Conservation (phyloP, 306 rosid species). For the Urtica urens region DNA sequence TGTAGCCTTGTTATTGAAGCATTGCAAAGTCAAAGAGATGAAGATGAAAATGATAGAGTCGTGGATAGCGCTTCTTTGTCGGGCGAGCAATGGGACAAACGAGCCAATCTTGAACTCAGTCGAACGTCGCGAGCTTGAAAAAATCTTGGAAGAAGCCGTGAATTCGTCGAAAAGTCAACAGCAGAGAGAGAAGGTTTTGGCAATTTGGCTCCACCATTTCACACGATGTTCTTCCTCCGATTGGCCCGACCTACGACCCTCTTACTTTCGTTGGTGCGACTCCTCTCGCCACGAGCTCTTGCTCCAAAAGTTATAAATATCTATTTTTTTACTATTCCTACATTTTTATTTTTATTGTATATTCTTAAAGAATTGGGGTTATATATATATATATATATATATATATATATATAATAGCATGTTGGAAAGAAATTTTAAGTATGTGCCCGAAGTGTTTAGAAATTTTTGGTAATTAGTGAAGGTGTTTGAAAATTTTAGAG, state of each 20-base stretch:
- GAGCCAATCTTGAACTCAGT: conserved; percentile 37
- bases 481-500: too few species aligned
- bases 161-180: conserved; percentile 30
- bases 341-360: too few species aligned
- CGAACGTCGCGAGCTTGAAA: conserved; percentile 47
- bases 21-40: conserved; percentile 34
- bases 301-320: too few species aligned
- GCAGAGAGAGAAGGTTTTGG: conserved; percentile 52
- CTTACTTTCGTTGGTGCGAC: conserved; percentile 56
- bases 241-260: conserved; percentile 70
- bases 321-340: too few species aligned
- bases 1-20: conserved; percentile 55
- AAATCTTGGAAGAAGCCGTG: conserved; percentile 40
- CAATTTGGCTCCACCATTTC: conserved; percentile 75
- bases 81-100: conserved; percentile 54
- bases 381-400: too few species aligned
- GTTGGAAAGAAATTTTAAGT: too few species aligned
- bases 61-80: conserved; percentile 73
- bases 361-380: too few species aligned
- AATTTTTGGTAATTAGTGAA: too few species aligned
- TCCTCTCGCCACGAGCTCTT: conserved; percentile 42
- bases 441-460: too few species aligned
- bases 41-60: conserved; percentile 48
- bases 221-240: conserved; percentile 50
- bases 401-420: too few species aligned